phyloP scores from a whole-genome alignment of 2,329 filamentous ascomycete genomes.

The Diaporthe sp. region DNA sequence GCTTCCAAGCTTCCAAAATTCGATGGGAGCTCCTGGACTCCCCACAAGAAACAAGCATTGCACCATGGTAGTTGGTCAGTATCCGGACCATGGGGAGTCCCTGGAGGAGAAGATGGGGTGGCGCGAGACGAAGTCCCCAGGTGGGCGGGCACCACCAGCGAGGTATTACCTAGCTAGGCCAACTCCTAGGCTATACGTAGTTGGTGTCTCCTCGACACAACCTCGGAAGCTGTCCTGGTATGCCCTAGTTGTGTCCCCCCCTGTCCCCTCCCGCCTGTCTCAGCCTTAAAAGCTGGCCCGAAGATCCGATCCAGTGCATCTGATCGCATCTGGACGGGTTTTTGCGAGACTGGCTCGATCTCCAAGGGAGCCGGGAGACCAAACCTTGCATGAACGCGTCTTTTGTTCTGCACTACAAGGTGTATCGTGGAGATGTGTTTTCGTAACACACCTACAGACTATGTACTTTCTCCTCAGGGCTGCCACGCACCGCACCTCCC shows the following conservation, averaged over 20 bases:
- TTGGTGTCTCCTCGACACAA: background rate
- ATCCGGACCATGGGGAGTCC: conserved; percentile 2
- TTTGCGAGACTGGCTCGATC: conserved; percentile 18
- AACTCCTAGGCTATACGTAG: background rate
- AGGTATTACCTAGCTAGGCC: background rate
- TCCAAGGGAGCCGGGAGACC: background rate
- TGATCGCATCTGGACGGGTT: conserved; percentile 2
- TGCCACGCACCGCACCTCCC: conserved; percentile 9
- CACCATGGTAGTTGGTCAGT: background rate
- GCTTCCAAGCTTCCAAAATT: conserved; percentile 22
- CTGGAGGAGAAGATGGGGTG: background rate
- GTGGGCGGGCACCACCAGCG: background rate
- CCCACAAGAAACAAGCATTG: conserved; percentile 28
- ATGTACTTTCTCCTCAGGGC: background rate
- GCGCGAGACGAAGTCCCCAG: background rate
- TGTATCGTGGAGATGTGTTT: background rate
- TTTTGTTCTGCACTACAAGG: background rate
- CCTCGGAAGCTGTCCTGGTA: conserved; percentile 16
- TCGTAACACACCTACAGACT: background rate
- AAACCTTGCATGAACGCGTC: conserved; percentile 1
- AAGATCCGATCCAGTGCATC: conserved; percentile 20
- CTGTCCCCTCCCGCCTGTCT: conserved; percentile 38
- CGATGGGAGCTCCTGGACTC: conserved; percentile 13
- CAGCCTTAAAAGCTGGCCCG: conserved; percentile 36
- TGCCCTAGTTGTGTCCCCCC: conserved; percentile 5